A percentile compares a stretch with the other conserved stretches of the same genome.
Conservation (phyloP, 2,329 filamentous ascomycete species). For the Botrytis pseudocinerea region DNA sequence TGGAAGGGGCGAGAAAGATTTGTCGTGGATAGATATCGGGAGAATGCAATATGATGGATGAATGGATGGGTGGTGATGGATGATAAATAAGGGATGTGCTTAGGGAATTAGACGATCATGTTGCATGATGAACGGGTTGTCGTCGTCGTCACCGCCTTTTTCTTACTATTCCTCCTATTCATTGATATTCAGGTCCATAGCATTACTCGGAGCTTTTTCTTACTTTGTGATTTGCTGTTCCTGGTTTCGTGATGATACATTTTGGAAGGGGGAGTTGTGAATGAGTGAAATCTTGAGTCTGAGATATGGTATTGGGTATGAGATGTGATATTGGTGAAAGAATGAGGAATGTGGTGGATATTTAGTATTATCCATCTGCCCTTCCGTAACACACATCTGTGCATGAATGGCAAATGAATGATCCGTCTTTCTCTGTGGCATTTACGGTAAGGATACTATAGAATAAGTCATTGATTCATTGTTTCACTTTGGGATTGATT, state of each 20-base stretch:
- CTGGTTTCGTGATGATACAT: neutral
- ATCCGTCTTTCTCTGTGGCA: neutral
- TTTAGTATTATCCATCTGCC: neutral
- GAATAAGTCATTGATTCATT: neutral
- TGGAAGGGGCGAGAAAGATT: conserved; percentile 3
- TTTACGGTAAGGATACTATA: neutral
- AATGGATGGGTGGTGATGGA: conserved; percentile 19
- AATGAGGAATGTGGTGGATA: neutral
- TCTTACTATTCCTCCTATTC: conserved; percentile 20
- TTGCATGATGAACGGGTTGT: conserved; percentile 19
- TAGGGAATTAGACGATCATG: conserved; percentile 17
- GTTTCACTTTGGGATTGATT: neutral
- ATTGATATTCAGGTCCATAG: conserved; percentile 25
- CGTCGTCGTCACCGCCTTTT: conserved; percentile 17
- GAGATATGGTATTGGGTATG: neutral
- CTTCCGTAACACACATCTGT: neutral
- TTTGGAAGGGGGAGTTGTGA: neutral
- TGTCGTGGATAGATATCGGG: conserved; percentile 21
- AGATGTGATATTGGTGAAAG: neutral
- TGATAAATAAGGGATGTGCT: conserved; percentile 14
- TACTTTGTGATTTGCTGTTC: neutral
- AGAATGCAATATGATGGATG: conserved; percentile 21
- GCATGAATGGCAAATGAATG: neutral
- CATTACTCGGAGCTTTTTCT: conserved; percentile 25
- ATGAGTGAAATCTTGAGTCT: neutral